phyloP scores from a whole-genome alignment of 768 basidiomycete genomes.

The Suillus ampliporus region DNA sequence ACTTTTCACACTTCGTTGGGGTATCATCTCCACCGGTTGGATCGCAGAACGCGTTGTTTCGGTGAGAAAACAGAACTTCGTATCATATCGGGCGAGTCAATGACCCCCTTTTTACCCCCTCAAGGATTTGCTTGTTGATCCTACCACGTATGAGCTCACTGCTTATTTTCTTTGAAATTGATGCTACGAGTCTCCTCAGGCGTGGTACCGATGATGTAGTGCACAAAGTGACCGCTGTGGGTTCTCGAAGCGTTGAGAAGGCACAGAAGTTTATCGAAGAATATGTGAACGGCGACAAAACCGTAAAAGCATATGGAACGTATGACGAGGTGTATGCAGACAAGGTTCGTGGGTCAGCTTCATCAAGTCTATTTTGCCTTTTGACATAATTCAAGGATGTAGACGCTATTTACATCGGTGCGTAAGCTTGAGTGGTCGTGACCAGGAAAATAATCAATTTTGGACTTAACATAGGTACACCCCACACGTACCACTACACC shows the following conservation, averaged over 20 bases:
- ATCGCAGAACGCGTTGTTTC: conserved; percentile 52
- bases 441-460: too few species aligned
- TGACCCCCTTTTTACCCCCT: neutral
- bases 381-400: conserved; percentile 39
- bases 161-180: conserved; percentile 14
- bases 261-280: conserved; percentile 51
- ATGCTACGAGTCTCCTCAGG: conserved; percentile 21
- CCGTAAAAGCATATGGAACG: conserved; percentile 47
- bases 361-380: neutral
- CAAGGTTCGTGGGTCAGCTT: conserved; percentile 34
- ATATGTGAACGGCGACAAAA: conserved; percentile 36
- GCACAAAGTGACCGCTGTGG: conserved; percentile 50
- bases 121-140: conserved; percentile 54
- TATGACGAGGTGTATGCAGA: conserved; percentile 53
- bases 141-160: conserved; percentile 42
- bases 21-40: conserved; percentile 55
- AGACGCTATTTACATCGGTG: conserved; percentile 56
- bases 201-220: conserved; percentile 43
- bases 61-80: conserved; percentile 30
- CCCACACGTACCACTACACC: conserved; percentile 57
- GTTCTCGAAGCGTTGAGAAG: conserved; percentile 52
- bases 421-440: neutral
- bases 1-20: conserved; percentile 48
- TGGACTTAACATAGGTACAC: conserved; percentile 43
- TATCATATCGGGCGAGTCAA: neutral